Evolutionary conservation across 306 rosid genomes (phyloP).

Genomic region (Lathyrus sativus): DNA sequence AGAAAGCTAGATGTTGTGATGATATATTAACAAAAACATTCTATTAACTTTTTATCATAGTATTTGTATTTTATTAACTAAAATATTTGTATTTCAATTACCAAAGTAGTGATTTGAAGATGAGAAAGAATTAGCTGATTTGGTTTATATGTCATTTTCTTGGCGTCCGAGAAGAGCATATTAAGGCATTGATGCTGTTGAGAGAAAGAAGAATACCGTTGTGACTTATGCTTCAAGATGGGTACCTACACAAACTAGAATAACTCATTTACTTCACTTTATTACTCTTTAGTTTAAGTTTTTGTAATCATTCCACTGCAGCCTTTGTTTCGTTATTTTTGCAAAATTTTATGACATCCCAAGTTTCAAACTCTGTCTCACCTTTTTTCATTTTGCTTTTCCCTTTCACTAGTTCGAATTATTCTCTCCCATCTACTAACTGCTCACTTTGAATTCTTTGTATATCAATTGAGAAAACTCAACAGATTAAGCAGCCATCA

Average conservation of each 20-base stretch:
- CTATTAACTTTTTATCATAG: too few relatives aligned
- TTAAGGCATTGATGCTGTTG: conserved; percentile 11
- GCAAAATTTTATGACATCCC: conserved; percentile 45
- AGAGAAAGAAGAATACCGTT: conserved; percentile 9
- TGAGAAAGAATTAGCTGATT: neutral
- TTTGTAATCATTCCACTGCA: conserved; percentile 40
- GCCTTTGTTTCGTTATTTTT: conserved; percentile 44
- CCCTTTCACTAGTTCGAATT: conserved; percentile 16
- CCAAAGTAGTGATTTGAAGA: neutral
- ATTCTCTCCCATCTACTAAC: conserved; percentile 22
- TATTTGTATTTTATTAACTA: too few relatives aligned
- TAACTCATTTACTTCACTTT: conserved; percentile 7
- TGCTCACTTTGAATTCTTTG: conserved; percentile 29
- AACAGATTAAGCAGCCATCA: conserved; percentile 37
- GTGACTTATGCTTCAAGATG: conserved; percentile 29
- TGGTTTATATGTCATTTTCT: neutral
- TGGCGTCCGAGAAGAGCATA: neutral
- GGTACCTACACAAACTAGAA: conserved; percentile 37
- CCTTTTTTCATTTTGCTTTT: neutral
- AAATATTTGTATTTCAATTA: too few relatives aligned
- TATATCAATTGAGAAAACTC: conserved; percentile 19
- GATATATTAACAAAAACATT: too few relatives aligned
- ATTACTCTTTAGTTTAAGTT: conserved; percentile 29
- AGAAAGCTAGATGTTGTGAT: too few relatives aligned
- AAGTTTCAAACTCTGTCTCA: conserved; percentile 21